Conservation (phyloP, 116 monocot species). For the Posidonia oceanica region DNA sequence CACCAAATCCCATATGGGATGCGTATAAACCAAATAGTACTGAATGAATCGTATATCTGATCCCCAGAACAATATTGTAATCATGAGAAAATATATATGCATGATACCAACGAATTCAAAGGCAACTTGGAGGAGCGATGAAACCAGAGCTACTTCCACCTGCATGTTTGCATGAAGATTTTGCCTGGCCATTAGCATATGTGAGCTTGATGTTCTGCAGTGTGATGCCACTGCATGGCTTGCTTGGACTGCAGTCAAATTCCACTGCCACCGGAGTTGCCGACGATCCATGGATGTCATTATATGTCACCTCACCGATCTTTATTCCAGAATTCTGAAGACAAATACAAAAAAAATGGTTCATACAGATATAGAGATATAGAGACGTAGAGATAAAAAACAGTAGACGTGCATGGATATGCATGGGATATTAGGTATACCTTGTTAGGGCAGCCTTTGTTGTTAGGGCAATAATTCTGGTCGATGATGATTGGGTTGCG, state of each 20-base stretch:
- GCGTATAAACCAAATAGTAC: too few species aligned
- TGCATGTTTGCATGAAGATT: constrained; percentile 18
- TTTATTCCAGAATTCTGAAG: constrained; percentile 19
- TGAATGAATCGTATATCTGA: too few species aligned
- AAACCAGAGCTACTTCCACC: constrained; percentile 14
- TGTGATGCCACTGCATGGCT: constrained; percentile 15
- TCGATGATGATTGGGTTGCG: constrained; percentile 15
- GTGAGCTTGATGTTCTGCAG: constrained; percentile 25
- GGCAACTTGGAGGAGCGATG: constrained; percentile 22
- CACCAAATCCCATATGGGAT: too few species aligned
- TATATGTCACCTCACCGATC: constrained; percentile 16
- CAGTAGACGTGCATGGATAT: background rate
- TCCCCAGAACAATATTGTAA: too few species aligned
- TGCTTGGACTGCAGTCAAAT: constrained; percentile 21
- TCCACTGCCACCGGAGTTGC: constrained; percentile 16
- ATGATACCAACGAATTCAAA: constrained; percentile 2
- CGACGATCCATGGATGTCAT: constrained; percentile 18
- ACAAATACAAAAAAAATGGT: too few species aligned
- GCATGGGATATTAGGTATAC: constrained; percentile 3
- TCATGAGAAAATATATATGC: too few species aligned
- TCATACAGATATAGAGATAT: too few species aligned
- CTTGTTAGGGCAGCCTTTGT: constrained; percentile 24
- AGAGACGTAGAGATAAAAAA: too few species aligned
- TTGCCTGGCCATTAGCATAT: constrained; percentile 10
- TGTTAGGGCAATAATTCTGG: constrained; percentile 45